Evolutionary conservation across 495 filamentous ascomycete species (phyloP).

Genomic region (Jackrogersella multiformis): DNA sequence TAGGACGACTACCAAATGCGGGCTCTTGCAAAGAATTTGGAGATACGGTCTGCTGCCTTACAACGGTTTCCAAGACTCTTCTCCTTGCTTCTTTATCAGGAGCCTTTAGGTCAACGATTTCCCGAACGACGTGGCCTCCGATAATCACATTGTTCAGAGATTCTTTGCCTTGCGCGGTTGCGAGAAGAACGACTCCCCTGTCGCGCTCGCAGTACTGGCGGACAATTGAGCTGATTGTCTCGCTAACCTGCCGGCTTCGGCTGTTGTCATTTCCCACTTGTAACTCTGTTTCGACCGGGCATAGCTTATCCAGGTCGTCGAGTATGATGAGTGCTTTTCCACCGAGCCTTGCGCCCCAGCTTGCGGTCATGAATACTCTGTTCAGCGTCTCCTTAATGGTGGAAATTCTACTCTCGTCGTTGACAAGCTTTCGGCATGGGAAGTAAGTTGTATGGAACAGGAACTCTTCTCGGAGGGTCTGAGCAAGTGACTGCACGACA

Average conservation of each 20-base stretch:
- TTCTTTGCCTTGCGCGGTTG: conserved; percentile 93
- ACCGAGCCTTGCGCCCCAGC: conserved; percentile 86
- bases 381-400: conserved; percentile 89
- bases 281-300: conserved; percentile 89
- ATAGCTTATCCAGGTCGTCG: conserved; percentile 92
- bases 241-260: conserved; percentile 90
- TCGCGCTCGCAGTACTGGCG: conserved; percentile 78
- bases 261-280: conserved; percentile 92
- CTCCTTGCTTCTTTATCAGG: conserved; percentile 92
- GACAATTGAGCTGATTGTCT: conserved; percentile 82
- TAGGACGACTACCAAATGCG: conserved; percentile 58
- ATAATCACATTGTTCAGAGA: conserved; percentile 81
- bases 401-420: conserved; percentile 85
- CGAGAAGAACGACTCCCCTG: conserved; percentile 83
- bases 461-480: conserved; percentile 68
- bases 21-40: conserved; percentile 51
- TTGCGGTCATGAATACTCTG: conserved; percentile 83
- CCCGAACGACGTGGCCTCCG: conserved; percentile 80
- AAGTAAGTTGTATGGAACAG: conserved; percentile 84
- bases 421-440: conserved; percentile 82
- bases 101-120: conserved; percentile 84
- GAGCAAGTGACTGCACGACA: conserved; percentile 68
- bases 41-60: conserved; percentile 55
- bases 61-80: conserved; percentile 78
- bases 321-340: conserved; percentile 84